Percentiles rank a stretch among this genome's conserved stretches.
phyloP scores from a whole-genome alignment of 2,329 filamentous ascomycete species.

The Juglanconis oblonga region DNA sequence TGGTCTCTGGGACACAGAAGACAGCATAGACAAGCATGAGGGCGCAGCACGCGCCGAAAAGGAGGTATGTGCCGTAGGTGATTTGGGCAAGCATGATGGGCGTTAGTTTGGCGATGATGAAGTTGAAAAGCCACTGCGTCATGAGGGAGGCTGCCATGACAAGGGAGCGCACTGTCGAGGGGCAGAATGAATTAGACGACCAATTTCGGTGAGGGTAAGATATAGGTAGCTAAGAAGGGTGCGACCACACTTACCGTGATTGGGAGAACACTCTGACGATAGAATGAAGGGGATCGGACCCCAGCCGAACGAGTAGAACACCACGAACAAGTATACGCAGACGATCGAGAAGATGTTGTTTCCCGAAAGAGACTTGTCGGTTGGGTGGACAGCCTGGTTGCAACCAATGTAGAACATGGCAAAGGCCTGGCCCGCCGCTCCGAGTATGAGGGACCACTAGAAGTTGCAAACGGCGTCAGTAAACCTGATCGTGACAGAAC shows the following conservation, averaged over 20 bases:
- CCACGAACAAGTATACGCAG: conserved; percentile 39
- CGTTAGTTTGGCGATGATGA: conserved; percentile 37
- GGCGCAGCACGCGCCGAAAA: conserved; percentile 47
- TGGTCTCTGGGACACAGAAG: conserved; percentile 52
- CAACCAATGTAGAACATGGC: conserved; percentile 42
- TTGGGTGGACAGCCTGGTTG: conserved; percentile 27
- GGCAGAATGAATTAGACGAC: neutral
- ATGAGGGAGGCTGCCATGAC: conserved; percentile 23
- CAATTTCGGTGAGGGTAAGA: too few relatives aligned
- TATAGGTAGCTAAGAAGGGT: too few relatives aligned
- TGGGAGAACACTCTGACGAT: conserved; percentile 25
- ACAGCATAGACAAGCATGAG: conserved; percentile 44
- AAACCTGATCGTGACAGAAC: neutral
- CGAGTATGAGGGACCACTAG: conserved; percentile 44
- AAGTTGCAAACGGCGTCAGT: conserved; percentile 44
- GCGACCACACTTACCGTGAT: conserved; percentile 14
- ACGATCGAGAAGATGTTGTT: conserved; percentile 45
- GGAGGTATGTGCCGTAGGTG: conserved; percentile 50
- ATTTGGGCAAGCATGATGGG: conserved; percentile 40
- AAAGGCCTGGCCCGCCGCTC: conserved; percentile 36
- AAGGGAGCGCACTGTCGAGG: conserved; percentile 20
- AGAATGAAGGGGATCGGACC: conserved; percentile 26
- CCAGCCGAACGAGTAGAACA: conserved; percentile 31
- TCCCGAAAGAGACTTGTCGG: conserved; percentile 31
- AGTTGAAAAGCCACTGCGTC: conserved; percentile 35